A percentile compares a stretch with the other conserved stretches of the same genome.
phyloP scores from a whole-genome alignment of 1,139 yeast species.

The Trichomonascaceae sp. region DNA sequence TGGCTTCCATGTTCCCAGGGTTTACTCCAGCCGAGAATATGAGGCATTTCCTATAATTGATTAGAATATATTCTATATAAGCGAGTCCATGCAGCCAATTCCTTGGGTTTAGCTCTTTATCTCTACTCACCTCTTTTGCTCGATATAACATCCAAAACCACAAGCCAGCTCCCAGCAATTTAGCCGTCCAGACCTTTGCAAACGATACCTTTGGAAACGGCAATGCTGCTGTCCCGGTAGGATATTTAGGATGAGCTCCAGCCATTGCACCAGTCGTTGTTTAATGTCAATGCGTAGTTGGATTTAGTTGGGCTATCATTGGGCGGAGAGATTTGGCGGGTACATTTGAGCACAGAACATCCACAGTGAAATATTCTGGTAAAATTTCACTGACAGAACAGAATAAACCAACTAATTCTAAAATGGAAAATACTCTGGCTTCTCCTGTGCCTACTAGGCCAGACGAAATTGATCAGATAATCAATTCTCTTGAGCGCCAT shows the following conservation, averaged over 20 bases:
- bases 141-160: conserved; percentile 84
- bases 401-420: too few species aligned
- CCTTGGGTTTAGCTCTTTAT: too few species aligned
- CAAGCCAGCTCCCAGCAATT: conserved; percentile 72
- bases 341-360: not conserved
- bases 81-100: not conserved
- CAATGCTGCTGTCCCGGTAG: conserved; percentile 31
- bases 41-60: conserved; percentile 32
- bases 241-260: conserved; percentile 26
- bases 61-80: conserved; percentile 2
- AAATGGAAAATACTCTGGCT: conserved; percentile 30
- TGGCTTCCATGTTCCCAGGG: conserved; percentile 35
- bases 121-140: conserved; percentile 51
- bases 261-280: conserved; percentile 16
- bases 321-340: not conserved
- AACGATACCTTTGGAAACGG: conserved; percentile 32
- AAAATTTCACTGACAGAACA: too few species aligned
- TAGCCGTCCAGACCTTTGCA: conserved; percentile 52
- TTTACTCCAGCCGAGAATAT: conserved; percentile 37
- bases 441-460: conserved; percentile 36
- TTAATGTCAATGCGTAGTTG: not conserved
- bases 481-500: conserved; percentile 40
- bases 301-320: not conserved
- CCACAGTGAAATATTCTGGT: too few species aligned
- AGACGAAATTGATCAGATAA: conserved; percentile 33